These are phyloP conservation scores for Chimonanthus salicifolius DNA, from an alignment of 164 flowering plant species.

Conservation along the genomic window DNA sequence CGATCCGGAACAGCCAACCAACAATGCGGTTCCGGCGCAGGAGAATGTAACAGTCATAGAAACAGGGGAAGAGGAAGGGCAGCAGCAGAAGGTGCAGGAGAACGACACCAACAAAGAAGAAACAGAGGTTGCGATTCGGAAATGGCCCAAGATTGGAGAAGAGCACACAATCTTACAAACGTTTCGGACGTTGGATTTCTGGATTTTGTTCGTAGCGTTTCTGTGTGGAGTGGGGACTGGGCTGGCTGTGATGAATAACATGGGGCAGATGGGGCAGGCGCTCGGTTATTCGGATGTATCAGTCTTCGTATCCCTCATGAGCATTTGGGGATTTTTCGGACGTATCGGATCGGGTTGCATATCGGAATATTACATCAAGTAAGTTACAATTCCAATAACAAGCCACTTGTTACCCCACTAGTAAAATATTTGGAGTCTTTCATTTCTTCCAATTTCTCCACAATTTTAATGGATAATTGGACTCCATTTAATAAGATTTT, in stretches of 20 bases:
- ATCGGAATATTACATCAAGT: slow-evolving; percentile 76
- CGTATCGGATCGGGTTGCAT: slow-evolving; percentile 65
- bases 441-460: no score
- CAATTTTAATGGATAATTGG: no score
- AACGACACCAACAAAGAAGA: not conserved
- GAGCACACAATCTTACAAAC: slow-evolving; percentile 74
- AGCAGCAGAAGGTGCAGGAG: slow-evolving; percentile 8
- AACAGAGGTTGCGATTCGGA: slow-evolving; percentile 7
- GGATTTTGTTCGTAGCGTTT: slow-evolving; percentile 76
- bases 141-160: slow-evolving; percentile 45
- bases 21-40: slow-evolving; percentile 35
- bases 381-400: slow-evolving; percentile 14
- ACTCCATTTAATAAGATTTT: no score
- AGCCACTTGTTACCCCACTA: no score
- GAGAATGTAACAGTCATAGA: not conserved
- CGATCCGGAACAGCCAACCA: slow-evolving; percentile 22
- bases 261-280: slow-evolving; percentile 88
- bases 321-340: slow-evolving; percentile 89
- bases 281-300: slow-evolving; percentile 80
- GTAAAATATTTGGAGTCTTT: no score
- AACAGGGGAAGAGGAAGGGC: not conserved
- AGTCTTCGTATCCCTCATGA: slow-evolving; percentile 67
- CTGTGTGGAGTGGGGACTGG: slow-evolving; percentile 93
- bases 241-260: slow-evolving; percentile 77
- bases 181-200: slow-evolving; percentile 55